Conservation (phyloP, 1,284 basidiomycete genomes). For the Neonothopanus nambi region DNA sequence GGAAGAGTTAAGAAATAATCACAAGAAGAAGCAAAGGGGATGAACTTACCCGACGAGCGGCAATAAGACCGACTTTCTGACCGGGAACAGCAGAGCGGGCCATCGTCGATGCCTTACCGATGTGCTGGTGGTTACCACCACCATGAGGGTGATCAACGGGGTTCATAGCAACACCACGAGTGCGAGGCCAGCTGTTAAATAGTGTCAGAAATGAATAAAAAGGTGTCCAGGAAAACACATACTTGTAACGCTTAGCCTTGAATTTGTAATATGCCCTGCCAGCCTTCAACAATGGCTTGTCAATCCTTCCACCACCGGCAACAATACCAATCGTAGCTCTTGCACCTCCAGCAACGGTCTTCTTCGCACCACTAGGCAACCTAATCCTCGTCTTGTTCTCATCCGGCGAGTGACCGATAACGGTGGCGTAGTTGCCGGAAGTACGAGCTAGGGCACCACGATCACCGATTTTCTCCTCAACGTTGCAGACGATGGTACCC, state of each 20-base stretch:
- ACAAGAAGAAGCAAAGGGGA: conserved; percentile 11
- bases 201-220: conserved; percentile 20
- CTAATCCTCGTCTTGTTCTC: conserved; percentile 94
- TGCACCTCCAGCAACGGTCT: conserved; percentile 85
- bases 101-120: conserved; percentile 91
- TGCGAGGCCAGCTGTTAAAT: conserved; percentile 85
- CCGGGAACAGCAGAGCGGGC: conserved; percentile 91
- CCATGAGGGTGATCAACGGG: conserved; percentile 94
- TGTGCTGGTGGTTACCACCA: conserved; percentile 96
- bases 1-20: conserved; percentile 2
- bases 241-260: conserved; percentile 91
- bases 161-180: conserved; percentile 99
- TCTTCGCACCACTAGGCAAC: conserved; percentile 94
- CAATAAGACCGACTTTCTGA: conserved; percentile 97
- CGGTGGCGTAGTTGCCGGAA: conserved; percentile 98
- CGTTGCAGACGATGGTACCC: conserved; percentile 99
- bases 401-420: conserved; percentile 95
- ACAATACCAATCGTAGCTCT: conserved; percentile 97
- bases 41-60: conserved; percentile 77
- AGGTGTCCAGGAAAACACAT: conserved; percentile 28
- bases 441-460: conserved; percentile 96
- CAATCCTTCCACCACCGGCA: conserved; percentile 97
- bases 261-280: conserved; percentile 88
- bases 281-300: conserved; percentile 97
- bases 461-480: conserved; percentile 98